A percentile compares a stretch with the other conserved stretches of the same genome.
phyloP scores from a whole-genome alignment of 805 yeast species.

The Tetrapisispora fleetii region DNA sequence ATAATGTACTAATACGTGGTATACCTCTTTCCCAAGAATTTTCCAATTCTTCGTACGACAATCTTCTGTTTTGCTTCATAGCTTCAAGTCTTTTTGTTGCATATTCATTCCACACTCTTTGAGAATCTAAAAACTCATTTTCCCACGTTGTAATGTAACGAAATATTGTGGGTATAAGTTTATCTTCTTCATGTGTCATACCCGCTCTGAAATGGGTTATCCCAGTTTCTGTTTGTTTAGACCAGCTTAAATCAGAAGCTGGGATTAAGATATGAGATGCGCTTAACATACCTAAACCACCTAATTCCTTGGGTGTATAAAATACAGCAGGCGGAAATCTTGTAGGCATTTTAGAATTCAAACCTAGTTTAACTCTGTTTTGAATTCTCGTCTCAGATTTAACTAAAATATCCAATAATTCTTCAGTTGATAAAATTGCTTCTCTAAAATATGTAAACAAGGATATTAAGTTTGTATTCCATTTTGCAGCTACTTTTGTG shows the following conservation, averaged over 20 bases:
- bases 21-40: conserved; percentile 94
- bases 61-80: conserved; percentile 67
- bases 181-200: conserved; percentile 70
- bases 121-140: conserved; percentile 87
- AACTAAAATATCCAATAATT: conserved; percentile 71
- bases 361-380: conserved; percentile 86
- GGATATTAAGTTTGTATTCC: conserved; percentile 89
- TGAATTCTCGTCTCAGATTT: conserved; percentile 90
- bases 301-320: conserved; percentile 93
- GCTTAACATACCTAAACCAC: conserved; percentile 96
- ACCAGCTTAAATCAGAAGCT: conserved; percentile 83
- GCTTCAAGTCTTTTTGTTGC: conserved; percentile 86
- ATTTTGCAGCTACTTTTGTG: conserved; percentile 84
- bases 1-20: conserved; percentile 89
- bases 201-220: conserved; percentile 92
- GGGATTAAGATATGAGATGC: conserved; percentile 95
- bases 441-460: conserved; percentile 86
- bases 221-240: conserved; percentile 88
- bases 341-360: conserved; percentile 97
- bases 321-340: conserved; percentile 98
- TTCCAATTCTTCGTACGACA: conserved; percentile 89
- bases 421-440: conserved; percentile 77
- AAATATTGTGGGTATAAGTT: conserved; percentile 85
- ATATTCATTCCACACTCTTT: conserved; percentile 96
- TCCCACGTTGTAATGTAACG: conserved; percentile 95